Conservation (phyloP, 495 filamentous ascomycete genomes). For the Neurospora discreta region DNA sequence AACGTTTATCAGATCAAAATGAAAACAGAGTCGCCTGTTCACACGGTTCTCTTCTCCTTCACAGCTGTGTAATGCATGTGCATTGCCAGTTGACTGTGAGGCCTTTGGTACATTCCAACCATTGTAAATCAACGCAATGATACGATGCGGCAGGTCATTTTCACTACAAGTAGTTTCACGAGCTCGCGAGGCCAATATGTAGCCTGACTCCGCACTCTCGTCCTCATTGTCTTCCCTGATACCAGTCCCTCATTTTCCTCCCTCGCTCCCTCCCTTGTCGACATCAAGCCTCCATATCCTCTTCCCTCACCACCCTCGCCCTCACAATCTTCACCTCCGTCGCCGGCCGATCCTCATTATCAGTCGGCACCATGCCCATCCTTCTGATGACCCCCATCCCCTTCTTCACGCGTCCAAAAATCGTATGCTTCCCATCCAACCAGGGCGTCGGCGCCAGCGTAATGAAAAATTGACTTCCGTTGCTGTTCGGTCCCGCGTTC, state of each 20-base stretch:
- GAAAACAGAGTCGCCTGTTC: background rate
- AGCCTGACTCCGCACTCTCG: background rate
- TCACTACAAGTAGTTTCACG: background rate
- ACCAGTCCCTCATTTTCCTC: background rate
- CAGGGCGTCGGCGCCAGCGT: conserved; percentile 93
- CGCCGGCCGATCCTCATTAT: conserved; percentile 61
- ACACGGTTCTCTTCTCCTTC: background rate
- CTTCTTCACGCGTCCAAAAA: conserved; percentile 84
- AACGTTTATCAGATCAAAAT: background rate
- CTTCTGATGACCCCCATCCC: conserved; percentile 76
- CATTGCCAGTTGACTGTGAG: background rate
- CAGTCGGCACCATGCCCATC: conserved; percentile 87
- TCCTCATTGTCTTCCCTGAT: background rate
- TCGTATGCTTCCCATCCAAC: conserved; percentile 96
- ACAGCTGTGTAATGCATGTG: background rate
- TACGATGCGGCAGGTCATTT: background rate
- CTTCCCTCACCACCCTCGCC: conserved; percentile 53
- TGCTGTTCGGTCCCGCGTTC: conserved; percentile 87
- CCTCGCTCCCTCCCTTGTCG: background rate
- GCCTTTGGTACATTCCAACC: background rate
- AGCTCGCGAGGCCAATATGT: background rate
- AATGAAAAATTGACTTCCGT: conserved; percentile 82
- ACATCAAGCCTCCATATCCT: conserved; percentile 18
- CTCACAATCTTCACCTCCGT: conserved; percentile 75
- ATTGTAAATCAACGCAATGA: background rate